Conservation (phyloP, 2,329 filamentous ascomycete genomes). For the Aspergillus sp. region DNA sequence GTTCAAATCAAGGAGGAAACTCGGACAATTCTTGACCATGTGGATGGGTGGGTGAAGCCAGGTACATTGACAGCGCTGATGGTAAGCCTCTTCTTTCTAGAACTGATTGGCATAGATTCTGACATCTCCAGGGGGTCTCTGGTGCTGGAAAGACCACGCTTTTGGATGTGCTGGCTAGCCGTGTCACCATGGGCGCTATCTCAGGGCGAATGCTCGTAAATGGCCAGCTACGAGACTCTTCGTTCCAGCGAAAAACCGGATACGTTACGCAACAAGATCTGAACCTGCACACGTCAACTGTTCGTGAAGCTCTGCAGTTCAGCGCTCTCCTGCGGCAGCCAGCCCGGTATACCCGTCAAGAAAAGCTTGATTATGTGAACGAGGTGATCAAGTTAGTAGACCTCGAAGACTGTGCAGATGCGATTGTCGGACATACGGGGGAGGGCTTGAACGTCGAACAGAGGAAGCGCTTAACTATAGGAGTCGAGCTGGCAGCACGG, state of each 20-base stretch:
- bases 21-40: background rate
- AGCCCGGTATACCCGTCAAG: background rate
- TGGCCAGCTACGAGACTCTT: background rate
- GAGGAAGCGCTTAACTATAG: background rate
- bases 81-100: too few relatives aligned
- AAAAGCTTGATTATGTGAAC: background rate
- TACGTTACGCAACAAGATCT: constrained; percentile 2
- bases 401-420: background rate
- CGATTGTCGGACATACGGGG: background rate
- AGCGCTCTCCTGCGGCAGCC: background rate
- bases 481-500: background rate
- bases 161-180: background rate
- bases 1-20: background rate
- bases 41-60: background rate
- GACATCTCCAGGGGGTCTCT: background rate
- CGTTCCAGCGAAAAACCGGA: background rate
- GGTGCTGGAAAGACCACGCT: background rate
- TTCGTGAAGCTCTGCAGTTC: background rate
- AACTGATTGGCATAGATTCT: too few relatives aligned
- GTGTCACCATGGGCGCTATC: background rate
- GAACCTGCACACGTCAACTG: background rate
- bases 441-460: constrained; percentile 1
- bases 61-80: background rate
- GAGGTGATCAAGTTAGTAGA: background rate
- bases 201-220: background rate